Conservation (phyloP, 768 basidiomycete species). For the Lyophyllum semitale region DNA sequence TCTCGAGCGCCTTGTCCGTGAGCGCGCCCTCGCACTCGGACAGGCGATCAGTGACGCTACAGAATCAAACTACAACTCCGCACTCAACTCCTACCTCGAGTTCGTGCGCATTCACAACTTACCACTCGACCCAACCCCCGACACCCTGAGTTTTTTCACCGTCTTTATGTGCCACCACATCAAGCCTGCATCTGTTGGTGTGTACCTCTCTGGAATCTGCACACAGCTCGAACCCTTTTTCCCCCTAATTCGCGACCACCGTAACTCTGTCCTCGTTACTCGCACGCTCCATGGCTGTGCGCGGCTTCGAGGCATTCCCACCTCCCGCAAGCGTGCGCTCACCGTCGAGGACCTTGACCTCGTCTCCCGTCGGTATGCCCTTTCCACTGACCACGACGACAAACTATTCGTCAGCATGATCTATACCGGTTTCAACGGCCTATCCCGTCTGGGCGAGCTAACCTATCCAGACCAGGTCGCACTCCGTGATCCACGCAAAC, state of each 20-base stretch:
- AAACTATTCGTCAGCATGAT: background rate
- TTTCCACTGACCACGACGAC: background rate
- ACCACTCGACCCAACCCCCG: constrained; percentile 34
- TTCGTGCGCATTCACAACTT: constrained; percentile 33
- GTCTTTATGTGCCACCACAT: constrained; percentile 38
- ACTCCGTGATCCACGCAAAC: background rate
- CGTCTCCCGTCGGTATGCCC: no score
- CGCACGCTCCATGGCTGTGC: constrained; percentile 22
- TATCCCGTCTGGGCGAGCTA: constrained; percentile 6
- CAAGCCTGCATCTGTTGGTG: constrained; percentile 31
- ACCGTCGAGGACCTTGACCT: background rate
- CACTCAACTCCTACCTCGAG: constrained; percentile 28
- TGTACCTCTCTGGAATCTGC: constrained; percentile 41
- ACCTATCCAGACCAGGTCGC: constrained; percentile 20
- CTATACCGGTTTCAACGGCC: background rate
- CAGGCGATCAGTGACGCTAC: constrained; percentile 22
- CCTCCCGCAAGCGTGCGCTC: background rate
- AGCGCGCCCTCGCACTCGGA: constrained; percentile 13
- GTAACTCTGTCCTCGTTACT: constrained; percentile 21
- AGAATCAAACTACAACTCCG: constrained; percentile 25
- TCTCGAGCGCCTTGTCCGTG: background rate
- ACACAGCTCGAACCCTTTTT: constrained; percentile 30
- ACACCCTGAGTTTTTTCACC: constrained; percentile 37
- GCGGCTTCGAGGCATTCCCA: background rate
- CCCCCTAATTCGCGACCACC: constrained; percentile 25